Evolutionary conservation across 192 early-diverging fungal species (phyloP).

Genomic region (Coemansia sp.): DNA sequence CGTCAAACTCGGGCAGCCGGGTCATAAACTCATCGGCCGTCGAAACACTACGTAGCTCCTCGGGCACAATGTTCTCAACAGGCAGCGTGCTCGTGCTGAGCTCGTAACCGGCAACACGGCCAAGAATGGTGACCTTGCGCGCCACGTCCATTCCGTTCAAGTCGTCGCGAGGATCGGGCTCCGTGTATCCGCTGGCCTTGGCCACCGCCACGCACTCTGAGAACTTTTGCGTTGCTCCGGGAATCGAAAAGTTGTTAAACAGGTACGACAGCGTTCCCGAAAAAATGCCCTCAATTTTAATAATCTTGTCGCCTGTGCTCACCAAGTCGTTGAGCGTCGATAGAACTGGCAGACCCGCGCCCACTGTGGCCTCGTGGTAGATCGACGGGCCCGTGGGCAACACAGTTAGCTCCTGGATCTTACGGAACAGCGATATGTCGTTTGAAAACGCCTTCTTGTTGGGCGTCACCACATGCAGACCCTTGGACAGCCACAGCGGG

Average conservation of each 20-base stretch:
- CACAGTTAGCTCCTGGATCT: slow-evolving; percentile 61
- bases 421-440: slow-evolving; percentile 65
- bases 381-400: slow-evolving; percentile 60
- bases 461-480: slow-evolving; percentile 89
- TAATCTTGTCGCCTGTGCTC: slow-evolving; percentile 88
- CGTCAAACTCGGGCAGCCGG: slow-evolving; percentile 80
- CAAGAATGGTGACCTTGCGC: slow-evolving; percentile 91
- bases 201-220: slow-evolving; percentile 87
- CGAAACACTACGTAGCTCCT: slow-evolving; percentile 66
- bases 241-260: slow-evolving; percentile 93
- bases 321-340: slow-evolving; percentile 88
- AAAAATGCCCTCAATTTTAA: slow-evolving; percentile 94
- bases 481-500: slow-evolving; percentile 75
- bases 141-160: slow-evolving; percentile 99
- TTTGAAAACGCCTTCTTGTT: slow-evolving; percentile 98
- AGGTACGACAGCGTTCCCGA: slow-evolving; percentile 97
- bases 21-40: slow-evolving; percentile 83
- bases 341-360: slow-evolving; percentile 94
- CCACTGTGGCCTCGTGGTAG: slow-evolving; percentile 95
- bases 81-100: slow-evolving; percentile 74
- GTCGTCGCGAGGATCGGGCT: slow-evolving; percentile 98
- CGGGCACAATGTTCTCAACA: slow-evolving; percentile 97
- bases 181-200: slow-evolving; percentile 93
- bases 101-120: slow-evolving; percentile 80
- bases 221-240: slow-evolving; percentile 65